A percentile compares a stretch with the other conserved stretches of the same genome.
These are phyloP conservation scores for Inga oerstediana DNA, from an alignment of 306 rosid species.

Conservation along the genomic window DNA sequence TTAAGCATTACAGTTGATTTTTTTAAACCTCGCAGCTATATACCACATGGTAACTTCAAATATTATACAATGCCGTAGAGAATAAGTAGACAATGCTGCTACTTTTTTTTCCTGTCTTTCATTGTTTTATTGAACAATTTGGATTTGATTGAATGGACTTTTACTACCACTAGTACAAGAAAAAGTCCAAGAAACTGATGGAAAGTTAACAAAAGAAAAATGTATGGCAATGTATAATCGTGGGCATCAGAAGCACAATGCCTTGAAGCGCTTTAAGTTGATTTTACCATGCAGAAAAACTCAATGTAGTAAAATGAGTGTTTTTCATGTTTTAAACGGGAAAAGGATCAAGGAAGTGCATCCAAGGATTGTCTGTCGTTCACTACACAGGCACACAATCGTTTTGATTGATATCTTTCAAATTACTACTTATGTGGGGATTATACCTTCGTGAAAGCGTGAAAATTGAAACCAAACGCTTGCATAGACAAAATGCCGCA, in stretches of 20 bases:
- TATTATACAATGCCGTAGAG: not conserved
- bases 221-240: not conserved
- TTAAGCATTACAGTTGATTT: not conserved
- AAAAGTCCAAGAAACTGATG: not conserved
- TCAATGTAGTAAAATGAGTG: not conserved
- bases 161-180: not conserved
- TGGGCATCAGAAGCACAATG: not conserved
- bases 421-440: not conserved
- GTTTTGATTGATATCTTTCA: not conserved
- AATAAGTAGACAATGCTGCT: not conserved
- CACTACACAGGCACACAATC: not conserved
- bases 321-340: not conserved
- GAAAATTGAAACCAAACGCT: not conserved
- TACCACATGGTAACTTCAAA: not conserved
- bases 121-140: not conserved
- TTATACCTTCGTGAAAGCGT: not conserved
- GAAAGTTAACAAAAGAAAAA: not conserved
- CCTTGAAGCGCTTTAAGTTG: not conserved
- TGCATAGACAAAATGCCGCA: not conserved
- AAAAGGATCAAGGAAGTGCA: not conserved
- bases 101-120: not conserved
- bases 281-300: not conserved
- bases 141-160: not conserved
- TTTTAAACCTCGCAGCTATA: not conserved
- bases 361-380: not conserved